Conservation (phyloP, 2,329 filamentous ascomycete species). For the Ophiostoma pallidulum region DNA sequence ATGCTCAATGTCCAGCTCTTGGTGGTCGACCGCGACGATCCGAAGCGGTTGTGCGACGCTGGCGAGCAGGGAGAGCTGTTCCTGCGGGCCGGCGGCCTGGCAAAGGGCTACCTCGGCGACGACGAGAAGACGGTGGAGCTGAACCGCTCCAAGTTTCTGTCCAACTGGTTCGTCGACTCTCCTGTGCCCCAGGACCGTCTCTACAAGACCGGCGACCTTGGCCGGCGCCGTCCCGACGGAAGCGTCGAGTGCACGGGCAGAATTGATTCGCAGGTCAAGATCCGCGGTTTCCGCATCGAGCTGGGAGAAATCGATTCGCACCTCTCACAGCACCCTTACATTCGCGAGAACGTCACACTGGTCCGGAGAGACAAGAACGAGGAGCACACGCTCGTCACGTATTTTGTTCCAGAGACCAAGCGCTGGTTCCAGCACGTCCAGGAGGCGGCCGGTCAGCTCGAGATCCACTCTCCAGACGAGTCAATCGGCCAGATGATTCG, state of each 20-base stretch:
- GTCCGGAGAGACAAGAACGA: constrained; percentile 76
- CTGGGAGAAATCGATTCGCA: constrained; percentile 86
- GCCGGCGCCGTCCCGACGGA: constrained; percentile 58
- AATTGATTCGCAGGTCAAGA: constrained; percentile 75
- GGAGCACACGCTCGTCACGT: constrained; percentile 79
- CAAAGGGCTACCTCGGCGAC: constrained; percentile 50
- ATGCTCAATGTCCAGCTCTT: constrained; percentile 86
- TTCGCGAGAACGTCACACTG: constrained; percentile 79
- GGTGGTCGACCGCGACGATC: constrained; percentile 62
- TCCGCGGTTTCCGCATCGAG: constrained; percentile 91
- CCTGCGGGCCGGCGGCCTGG: constrained; percentile 71
- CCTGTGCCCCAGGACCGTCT: constrained; percentile 67
- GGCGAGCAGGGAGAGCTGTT: constrained; percentile 82
- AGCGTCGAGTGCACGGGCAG: constrained; percentile 68
- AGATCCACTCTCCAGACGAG: constrained; percentile 33
- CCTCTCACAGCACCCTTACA: constrained; percentile 62
- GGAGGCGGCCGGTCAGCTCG: constrained; percentile 45
- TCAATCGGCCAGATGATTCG: constrained; percentile 11
- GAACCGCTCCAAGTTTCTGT: constrained; percentile 67
- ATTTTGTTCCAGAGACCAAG: constrained; percentile 73
- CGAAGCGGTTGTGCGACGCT: constrained; percentile 61
- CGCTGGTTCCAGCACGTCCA: constrained; percentile 52
- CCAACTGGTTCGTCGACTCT: constrained; percentile 78
- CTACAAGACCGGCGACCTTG: constrained; percentile 82
- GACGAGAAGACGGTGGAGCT: constrained; percentile 44